Evolutionary conservation across 2,329 filamentous ascomycete species (phyloP).

Genomic region (Bipolaris victoriae): DNA sequence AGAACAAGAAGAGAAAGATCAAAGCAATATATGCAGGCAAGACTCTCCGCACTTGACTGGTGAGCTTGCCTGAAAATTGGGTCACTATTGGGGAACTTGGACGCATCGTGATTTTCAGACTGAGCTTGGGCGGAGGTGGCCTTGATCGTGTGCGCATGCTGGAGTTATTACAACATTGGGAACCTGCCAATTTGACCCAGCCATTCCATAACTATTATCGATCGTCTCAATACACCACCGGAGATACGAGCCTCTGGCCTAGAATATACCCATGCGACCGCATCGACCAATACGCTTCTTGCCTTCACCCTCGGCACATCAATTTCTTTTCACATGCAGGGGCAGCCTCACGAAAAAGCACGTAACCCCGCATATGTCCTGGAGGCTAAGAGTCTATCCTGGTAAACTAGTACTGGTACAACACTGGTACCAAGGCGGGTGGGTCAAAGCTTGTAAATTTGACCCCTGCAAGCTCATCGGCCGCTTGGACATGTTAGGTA

Average conservation of each 20-base stretch:
- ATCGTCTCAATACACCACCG: conserved; percentile 22
- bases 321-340: conserved; percentile 9
- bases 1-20: conserved; percentile 40
- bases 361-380: conserved; percentile 15
- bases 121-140: conserved; percentile 43
- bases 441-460: conserved; percentile 31
- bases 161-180: conserved; percentile 38
- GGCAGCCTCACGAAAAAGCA: neutral
- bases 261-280: conserved; percentile 5
- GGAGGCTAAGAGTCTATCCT: conserved; percentile 8
- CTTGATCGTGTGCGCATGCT: conserved; percentile 45
- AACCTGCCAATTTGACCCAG: conserved; percentile 20
- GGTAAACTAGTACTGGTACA: conserved; percentile 19
- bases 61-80: conserved; percentile 42
- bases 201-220: conserved; percentile 15
- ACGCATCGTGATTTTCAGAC: conserved; percentile 41
- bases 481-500: conserved; percentile 16
- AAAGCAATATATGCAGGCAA: conserved; percentile 43
- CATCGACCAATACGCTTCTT: conserved; percentile 10
- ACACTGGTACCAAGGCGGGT: conserved; percentile 21
- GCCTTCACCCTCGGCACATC: conserved; percentile 16
- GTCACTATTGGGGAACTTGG: conserved; percentile 42
- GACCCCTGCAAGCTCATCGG: conserved; percentile 25
- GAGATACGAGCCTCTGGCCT: conserved; percentile 15
- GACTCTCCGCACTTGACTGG: conserved; percentile 44